Evolutionary conservation across 495 filamentous ascomycete genomes (phyloP), one percentile per base, ranked within the genome.

Genomic region (Penicillium macrosclerotiorum): DNA sequence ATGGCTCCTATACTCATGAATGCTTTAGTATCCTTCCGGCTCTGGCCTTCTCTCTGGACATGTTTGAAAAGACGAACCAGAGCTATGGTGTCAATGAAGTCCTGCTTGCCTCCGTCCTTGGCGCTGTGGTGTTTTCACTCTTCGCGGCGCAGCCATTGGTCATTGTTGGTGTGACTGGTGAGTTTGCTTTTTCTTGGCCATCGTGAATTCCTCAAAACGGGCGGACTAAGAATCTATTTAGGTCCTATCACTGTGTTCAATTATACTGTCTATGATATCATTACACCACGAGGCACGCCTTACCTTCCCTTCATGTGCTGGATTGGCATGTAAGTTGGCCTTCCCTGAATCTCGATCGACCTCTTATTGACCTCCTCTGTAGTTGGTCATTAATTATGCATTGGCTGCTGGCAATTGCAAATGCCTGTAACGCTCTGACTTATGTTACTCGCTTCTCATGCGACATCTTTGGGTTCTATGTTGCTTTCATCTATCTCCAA

Each of bases 401-500:
- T 61, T 88, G 83, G 83, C 62, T 85, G 30, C 73, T 92, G 6
- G 88, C 88, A 16, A 74, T 90, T 34, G 86, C 84, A 4, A 93
- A 93, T 56, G 75, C 83, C 8, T 90, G 88, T 64, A 89, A 93
- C 63, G 86, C 74, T 40, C 67, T 93, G 3, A 83, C 77, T 53
- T 91, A 88, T 60, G 88, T 93, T 17, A 92, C 88, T 8, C 77
- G 86, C 8, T 93, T 93, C 58, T 86, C 86, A 30, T 90, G 88
- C 59, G 88, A 93, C 57, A 89, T 88, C 52, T 92, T 93, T 56
- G 88, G 88, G 4, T 90, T 91, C 62, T 93, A 93, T 60, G 88
- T 93, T 32, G 88, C 86, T 36, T 87, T 85, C 59, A 88, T 91
- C 60, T 93, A 93, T 57, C 72, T 93, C 11, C 86, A 91, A 49